Evolutionary conservation across 306 rosid genomes (phyloP).

Genomic region (Quercus robur): DNA sequence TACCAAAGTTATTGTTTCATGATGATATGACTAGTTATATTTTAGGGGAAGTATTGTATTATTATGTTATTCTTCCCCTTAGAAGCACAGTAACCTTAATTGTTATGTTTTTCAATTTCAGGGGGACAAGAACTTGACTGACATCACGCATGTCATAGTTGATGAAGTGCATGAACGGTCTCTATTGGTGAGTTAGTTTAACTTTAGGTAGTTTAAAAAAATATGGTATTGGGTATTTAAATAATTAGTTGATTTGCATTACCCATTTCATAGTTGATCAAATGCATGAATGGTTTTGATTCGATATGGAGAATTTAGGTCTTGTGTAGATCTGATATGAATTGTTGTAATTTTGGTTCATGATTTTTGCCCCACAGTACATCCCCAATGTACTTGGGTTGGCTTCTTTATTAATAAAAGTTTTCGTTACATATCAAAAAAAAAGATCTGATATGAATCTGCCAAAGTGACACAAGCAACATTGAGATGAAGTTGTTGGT

Average conservation of each 20-base stretch:
- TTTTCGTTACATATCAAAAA: no score
- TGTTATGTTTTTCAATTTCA: slow-evolving; percentile 27
- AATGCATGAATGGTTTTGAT: background rate
- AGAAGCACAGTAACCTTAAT: background rate
- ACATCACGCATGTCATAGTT: slow-evolving; percentile 81
- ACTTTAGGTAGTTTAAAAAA: slow-evolving; percentile 12
- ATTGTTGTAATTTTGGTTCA: background rate
- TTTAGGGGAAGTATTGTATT: background rate
- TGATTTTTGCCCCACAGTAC: no score
- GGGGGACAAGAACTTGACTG: slow-evolving; percentile 79
- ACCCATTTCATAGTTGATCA: slow-evolving; percentile 15
- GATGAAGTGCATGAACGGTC: slow-evolving; percentile 99
- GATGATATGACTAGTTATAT: background rate
- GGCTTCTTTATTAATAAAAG: no score
- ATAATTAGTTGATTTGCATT: slow-evolving; percentile 1
- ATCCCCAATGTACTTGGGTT: no score
- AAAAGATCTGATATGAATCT: background rate
- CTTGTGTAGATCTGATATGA: background rate
- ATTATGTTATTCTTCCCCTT: background rate
- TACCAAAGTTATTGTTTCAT: background rate
- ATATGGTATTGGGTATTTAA: background rate
- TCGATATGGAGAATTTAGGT: background rate
- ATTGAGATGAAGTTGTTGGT: no score
- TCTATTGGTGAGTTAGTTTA: slow-evolving; percentile 63
- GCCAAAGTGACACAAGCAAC: no score